Base-by-base conservation (phyloP, 2,329 filamentous ascomycete genomes). In the Paecilomyces sp. region DNA sequence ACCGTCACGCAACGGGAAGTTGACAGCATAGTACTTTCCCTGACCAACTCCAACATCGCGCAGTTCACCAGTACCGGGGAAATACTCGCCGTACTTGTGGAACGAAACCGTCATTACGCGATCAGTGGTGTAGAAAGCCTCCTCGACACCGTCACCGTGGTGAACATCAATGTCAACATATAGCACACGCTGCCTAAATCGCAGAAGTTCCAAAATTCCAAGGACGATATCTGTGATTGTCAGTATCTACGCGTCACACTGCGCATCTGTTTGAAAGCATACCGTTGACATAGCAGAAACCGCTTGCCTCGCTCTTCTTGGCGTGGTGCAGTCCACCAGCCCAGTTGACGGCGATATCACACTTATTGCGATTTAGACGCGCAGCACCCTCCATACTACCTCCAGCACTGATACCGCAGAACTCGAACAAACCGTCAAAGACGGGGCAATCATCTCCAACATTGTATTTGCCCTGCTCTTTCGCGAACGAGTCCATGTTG, bases 201-300 rank as follows among this genome's bases (percentile, higher is more conserved):
- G 81, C 15, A 88, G 77, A 41, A 88, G 79, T 68, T 88, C 84
- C 59, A 87, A 81, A 64, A 88, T 88, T 53, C 84, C 85, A 36
- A 88, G 81, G 18, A 88, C 85, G 65, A 88, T 88, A 67, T 88
- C 85, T 85, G 65, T 22, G 11, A 54, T 24, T 13, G 59, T 70
- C 59, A 71, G 62, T 59, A 56, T 13, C 28, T 30, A 50, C 54
- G 30, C 36, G 34, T 57, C 15, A 12, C 33, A 7, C n/a, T 6
- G 22, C 28, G 57, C 22, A 30, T 18, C 12, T 18, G 34, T 18
- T n/a, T 12, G 12, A 51, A 58, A 59, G 51, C 67, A 61, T 69
- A 77, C 74, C 93, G 75, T 99, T 99, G 78, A 97, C 93, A 76
- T 99, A 99, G 77, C 94, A 99, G 75, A 99, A 99, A 0, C 94